These are phyloP conservation scores for Coleophoma eucalyptorum DNA, from an alignment of 2,329 filamentous ascomycete genomes.

Conservation along the genomic window DNA sequence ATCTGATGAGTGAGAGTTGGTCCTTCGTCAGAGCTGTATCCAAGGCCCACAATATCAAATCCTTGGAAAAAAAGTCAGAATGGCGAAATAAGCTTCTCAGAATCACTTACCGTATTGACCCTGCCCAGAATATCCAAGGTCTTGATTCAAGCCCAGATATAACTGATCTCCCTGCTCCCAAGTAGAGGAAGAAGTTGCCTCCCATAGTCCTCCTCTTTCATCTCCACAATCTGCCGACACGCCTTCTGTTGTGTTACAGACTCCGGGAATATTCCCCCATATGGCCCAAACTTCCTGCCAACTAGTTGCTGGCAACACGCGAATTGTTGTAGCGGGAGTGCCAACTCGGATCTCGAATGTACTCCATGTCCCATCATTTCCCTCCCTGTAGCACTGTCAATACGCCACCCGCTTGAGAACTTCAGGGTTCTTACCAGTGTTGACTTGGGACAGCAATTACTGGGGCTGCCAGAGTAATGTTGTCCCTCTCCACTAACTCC, in stretches of 20 bases:
- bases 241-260: constrained; percentile 42
- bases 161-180: constrained; percentile 30
- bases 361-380: constrained; percentile 34
- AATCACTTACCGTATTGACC: constrained; percentile 18
- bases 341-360: constrained; percentile 35
- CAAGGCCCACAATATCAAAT: constrained; percentile 19
- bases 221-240: constrained; percentile 30
- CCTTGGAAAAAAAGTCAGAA: constrained; percentile 7
- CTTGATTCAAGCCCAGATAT: constrained; percentile 32
- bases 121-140: constrained; percentile 30
- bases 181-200: constrained; percentile 28
- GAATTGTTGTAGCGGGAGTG: constrained; percentile 30
- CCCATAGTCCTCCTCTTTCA: constrained; percentile 31
- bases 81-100: background rate
- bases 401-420: background rate
- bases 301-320: constrained; percentile 34
- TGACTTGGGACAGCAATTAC: constrained; percentile 12
- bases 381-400: constrained; percentile 22
- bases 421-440: constrained; percentile 10
- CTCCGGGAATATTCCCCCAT: constrained; percentile 57
- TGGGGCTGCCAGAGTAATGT: constrained; percentile 14
- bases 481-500: constrained; percentile 10
- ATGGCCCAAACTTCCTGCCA: constrained; percentile 48
- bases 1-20: constrained; percentile 15
- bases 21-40: constrained; percentile 13